phyloP scores from a whole-genome alignment of 306 rosid species.

The Comarum palustre region DNA sequence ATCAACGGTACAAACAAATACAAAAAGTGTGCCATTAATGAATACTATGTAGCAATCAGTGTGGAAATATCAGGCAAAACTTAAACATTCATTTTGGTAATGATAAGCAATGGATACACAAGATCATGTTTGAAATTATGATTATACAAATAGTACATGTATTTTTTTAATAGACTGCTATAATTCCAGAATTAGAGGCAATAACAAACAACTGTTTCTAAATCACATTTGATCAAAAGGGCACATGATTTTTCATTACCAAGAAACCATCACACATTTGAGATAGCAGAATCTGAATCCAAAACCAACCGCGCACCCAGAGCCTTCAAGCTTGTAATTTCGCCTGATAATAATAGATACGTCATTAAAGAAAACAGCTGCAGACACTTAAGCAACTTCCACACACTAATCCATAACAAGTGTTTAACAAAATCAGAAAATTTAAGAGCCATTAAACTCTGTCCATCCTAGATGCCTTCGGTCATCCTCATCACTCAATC shows the following conservation, averaged over 20 bases:
- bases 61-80: neutral
- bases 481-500: neutral
- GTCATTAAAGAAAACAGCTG: neutral
- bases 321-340: slow-evolving; percentile 2
- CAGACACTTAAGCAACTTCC: neutral
- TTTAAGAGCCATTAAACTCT: neutral
- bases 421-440: neutral
- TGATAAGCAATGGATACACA: neutral
- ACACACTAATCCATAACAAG: neutral
- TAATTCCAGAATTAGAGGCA: neutral
- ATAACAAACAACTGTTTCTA: neutral
- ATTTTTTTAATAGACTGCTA: neutral
- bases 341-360: neutral
- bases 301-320: neutral
- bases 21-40: neutral
- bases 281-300: neutral
- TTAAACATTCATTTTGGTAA: neutral
- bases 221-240: slow-evolving; percentile 5
- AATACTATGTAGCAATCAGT: neutral
- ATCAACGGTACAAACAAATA: neutral
- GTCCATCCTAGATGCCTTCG: neutral
- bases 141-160: neutral
- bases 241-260: neutral
- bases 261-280: neutral
- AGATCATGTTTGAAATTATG: neutral